Evolutionary conservation across 768 basidiomycete species (phyloP).

Genomic region (Boletus rubescentipes): DNA sequence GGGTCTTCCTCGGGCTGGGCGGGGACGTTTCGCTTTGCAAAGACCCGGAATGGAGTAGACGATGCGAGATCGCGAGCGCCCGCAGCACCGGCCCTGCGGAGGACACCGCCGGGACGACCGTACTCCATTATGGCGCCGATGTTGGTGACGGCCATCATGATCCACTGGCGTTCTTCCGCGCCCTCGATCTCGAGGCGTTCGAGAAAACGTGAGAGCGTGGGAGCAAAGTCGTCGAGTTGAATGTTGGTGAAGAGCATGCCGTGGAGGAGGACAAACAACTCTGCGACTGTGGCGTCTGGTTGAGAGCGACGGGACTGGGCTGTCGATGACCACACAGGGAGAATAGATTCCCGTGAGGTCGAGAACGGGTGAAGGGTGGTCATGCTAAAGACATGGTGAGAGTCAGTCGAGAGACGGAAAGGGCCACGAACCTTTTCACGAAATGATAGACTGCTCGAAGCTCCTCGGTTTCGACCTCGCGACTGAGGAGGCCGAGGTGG

Average conservation of each 20-base stretch:
- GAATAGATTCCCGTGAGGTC: conserved; percentile 85
- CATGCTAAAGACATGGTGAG: conserved; percentile 54
- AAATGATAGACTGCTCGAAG: conserved; percentile 90
- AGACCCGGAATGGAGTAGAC: conserved; percentile 43
- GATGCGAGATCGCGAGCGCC: conserved; percentile 40
- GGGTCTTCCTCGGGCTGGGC: conserved; percentile 34
- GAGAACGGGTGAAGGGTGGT: conserved; percentile 87
- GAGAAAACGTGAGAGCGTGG: conserved; percentile 78
- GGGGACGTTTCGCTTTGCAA: conserved; percentile 45
- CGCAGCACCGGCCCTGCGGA: conserved; percentile 59
- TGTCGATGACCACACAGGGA: conserved; percentile 81
- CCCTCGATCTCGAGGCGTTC: conserved; percentile 84
- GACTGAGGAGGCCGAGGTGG: conserved; percentile 84
- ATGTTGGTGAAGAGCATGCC: conserved; percentile 98
- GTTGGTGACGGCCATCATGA: conserved; percentile 93
- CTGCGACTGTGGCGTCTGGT: conserved; percentile 71
- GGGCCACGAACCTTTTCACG: conserved; percentile 72
- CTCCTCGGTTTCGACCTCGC: conserved; percentile 82
- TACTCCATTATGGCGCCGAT: conserved; percentile 84
- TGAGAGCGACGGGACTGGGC: conserved; percentile 62
- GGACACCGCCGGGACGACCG: conserved; percentile 68
- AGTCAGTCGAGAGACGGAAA: background rate
- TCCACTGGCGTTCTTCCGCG: conserved; percentile 86
- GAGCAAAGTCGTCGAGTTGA: conserved; percentile 86
- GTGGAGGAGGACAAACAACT: conserved; percentile 89